Evolutionary conservation across 805 yeast species (phyloP).

Genomic region (Scheffersomyces stipitis): DNA sequence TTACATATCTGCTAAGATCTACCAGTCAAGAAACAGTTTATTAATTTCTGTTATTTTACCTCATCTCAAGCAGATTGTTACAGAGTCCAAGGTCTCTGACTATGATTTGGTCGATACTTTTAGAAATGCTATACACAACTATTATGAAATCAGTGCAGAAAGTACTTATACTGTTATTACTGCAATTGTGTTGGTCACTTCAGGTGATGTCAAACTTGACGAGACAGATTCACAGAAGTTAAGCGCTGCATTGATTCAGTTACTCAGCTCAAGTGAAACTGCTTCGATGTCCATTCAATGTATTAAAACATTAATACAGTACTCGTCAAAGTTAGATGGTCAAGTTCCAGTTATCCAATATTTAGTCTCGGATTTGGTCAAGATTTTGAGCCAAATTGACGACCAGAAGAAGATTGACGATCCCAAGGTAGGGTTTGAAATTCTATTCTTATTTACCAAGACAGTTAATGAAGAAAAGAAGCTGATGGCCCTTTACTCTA

Average conservation of each 20-base stretch:
- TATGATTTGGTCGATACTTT: slow-evolving; percentile 26
- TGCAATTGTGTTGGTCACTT: slow-evolving; percentile 32
- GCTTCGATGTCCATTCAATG: slow-evolving; percentile 50
- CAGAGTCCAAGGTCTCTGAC: slow-evolving; percentile 17
- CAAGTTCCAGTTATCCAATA: slow-evolving; percentile 42
- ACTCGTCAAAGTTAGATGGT: slow-evolving; percentile 20
- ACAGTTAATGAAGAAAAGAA: slow-evolving; percentile 26
- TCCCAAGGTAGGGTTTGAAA: slow-evolving; percentile 41
- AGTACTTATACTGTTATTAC: slow-evolving; percentile 32
- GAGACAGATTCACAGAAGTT: slow-evolving; percentile 22
- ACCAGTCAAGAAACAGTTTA: slow-evolving; percentile 41
- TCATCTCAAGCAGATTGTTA: slow-evolving; percentile 33
- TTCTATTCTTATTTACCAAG: slow-evolving; percentile 47
- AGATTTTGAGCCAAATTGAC: slow-evolving; percentile 17
- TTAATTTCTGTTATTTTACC: slow-evolving; percentile 51
- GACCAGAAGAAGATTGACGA: slow-evolving; percentile 14
- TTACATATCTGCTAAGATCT: slow-evolving; percentile 58
- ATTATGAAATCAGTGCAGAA: slow-evolving; percentile 14
- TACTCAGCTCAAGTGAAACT: slow-evolving; percentile 20
- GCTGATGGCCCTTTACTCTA: slow-evolving; percentile 25
- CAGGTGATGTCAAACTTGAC: slow-evolving; percentile 29
- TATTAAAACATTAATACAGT: slow-evolving; percentile 53
- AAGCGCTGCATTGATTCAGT: slow-evolving; percentile 22
- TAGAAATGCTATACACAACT: slow-evolving; percentile 19
- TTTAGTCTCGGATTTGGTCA: slow-evolving; percentile 47